Percentiles rank a stretch among this genome's conserved stretches.
Conservation (phyloP, 2,329 filamentous ascomycete genomes). For the Ilyonectria destructans region DNA sequence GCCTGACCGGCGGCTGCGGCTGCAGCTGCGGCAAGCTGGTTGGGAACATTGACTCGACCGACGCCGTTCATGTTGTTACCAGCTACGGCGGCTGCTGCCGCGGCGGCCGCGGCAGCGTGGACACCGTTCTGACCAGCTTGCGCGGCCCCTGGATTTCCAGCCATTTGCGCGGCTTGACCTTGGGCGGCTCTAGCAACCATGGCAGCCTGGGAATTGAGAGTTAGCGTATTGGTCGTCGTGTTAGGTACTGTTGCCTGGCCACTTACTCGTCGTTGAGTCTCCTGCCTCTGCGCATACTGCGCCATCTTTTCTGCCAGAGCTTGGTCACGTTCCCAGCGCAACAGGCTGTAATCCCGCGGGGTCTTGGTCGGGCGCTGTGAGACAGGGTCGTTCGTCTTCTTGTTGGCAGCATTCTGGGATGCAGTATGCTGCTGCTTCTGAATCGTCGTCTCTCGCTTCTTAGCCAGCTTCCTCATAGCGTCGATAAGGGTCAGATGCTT, state of each 20-base stretch:
- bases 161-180: conserved; percentile 62
- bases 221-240: conserved; percentile 47
- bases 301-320: conserved; percentile 74
- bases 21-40: conserved; percentile 62
- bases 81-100: conserved; percentile 46
- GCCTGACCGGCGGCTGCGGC: conserved; percentile 61
- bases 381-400: conserved; percentile 82
- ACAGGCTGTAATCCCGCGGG: conserved; percentile 90
- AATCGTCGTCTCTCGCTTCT: conserved; percentile 88
- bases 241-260: background rate
- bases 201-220: conserved; percentile 54
- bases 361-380: conserved; percentile 76
- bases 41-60: conserved; percentile 61
- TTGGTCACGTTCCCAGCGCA: conserved; percentile 90
- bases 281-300: conserved; percentile 72
- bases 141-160: conserved; percentile 58
- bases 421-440: conserved; percentile 94
- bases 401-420: conserved; percentile 81
- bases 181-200: conserved; percentile 65
- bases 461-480: conserved; percentile 94
- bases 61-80: conserved; percentile 49
- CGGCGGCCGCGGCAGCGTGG: conserved; percentile 46
- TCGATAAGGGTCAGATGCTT: conserved; percentile 92
- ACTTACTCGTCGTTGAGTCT: conserved; percentile 71
- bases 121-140: conserved; percentile 51